Base-by-base conservation (phyloP, 2,329 filamentous ascomycete genomes). In the Cordyceps fumosorosea region DNA sequence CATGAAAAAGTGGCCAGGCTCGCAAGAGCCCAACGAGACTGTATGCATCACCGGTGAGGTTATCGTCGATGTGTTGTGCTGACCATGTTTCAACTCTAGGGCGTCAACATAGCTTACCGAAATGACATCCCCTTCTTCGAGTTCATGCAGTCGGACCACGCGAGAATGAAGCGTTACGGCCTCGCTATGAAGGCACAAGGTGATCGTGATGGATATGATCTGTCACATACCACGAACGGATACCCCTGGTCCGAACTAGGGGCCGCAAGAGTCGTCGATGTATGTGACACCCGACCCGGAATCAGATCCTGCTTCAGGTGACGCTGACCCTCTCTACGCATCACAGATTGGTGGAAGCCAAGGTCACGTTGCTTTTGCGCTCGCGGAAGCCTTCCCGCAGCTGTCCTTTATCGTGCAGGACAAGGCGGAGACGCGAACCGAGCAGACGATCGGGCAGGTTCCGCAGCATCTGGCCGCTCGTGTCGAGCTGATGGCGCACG, bases 381-480 rank as follows among this genome's bases (percentile, higher is more conserved):
- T 71, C 7, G 67, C 70, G 8, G 63, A 65, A 26, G 54, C 62
- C 1, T 72, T 70, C 37, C 69, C 67, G 5, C 48, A 48, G 4
- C 40, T 72, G 1, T 67, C 65, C 16, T 81, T 84, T 66, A 69
- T 83, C 3, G 81, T 83, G 5, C 80, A 84, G 66, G 81, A 83
- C 63, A 72, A 81, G 3, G 68, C 70, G 2, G 74, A 73, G 55
- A 78, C 76, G 40, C 69, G 77, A 72, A 47, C 77, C 74, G 1
- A 68, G 64, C 37, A 72, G 10, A 64, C 76, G 0, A 65, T 72
- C 7, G 68, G 67, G 50, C 69, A 66, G 0, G 72, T 78, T 18
- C 67, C 67, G 3, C 62, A 62, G 0, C 69, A 74, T 62, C 66
- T 78, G 0, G 68, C 71, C 0, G 62, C 66, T 6, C 65, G 77